Evolutionary conservation across 176 grass and related monocot species (phyloP), one percentile per base, ranked within the genome.

Genomic region (Avena eriantha): DNA sequence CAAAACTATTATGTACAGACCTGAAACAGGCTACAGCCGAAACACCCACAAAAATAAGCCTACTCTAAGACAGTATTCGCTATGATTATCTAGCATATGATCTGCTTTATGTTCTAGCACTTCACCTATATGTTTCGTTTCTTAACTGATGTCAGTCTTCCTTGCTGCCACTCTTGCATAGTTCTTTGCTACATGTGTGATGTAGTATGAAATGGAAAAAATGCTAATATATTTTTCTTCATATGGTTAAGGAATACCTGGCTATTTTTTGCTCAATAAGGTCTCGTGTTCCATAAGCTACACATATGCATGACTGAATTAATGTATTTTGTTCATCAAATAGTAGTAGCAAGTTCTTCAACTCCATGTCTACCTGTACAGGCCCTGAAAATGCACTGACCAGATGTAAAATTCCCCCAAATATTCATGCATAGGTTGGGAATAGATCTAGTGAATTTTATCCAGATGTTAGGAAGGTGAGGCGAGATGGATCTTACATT

Each of bases 391-490:
- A 87, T 77, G 10, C 26, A 83, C 34, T 83, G 45, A 79, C 6
- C 19, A 48, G 43, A 72, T 34, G 14, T 69, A 56, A 55, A 81
- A 66, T 56, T 80, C 16, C 10, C 59, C 23, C 53, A 66, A 84
- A 78, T 64, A 34, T 86, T 69, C 53, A 72, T 77, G 31, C 70
- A 55, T 86, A 98, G 96, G 92, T 98, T 92, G 96, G 96, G 12
- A 98, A 95, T 73, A 86, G 96, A 48, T 98, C 96, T 60, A 98
- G 96, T 88, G 91, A 98, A 75, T 98, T 95, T 87, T 89, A 94
- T 92, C 93, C 96, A 65, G 90, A 98, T 17, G 92, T 98, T 64
- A 92, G 96, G 73, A 94, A 82, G 63, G 96, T 98, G 86, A 93
- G 96, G 74, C 90, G 93, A 75, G 93, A 95, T 80, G 86, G 96